These are phyloP conservation scores for Backusella westeae DNA, from an alignment of 192 early-diverging fungal species.

Conservation along the genomic window DNA sequence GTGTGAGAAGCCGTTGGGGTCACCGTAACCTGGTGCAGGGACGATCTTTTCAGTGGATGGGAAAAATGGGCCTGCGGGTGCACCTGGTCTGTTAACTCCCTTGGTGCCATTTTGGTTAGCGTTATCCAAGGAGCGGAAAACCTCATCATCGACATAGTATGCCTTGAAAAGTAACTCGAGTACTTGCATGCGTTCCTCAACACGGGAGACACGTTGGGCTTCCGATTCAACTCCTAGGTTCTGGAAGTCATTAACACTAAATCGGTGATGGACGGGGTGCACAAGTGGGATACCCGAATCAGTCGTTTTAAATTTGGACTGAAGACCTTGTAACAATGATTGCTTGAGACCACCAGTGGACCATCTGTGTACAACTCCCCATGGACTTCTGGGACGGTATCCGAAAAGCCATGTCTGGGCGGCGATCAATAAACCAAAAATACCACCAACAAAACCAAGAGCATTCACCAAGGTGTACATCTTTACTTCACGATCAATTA, in stretches of 20 bases:
- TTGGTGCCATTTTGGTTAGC: neutral
- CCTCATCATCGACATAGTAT: conserved; percentile 35
- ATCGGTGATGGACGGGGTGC: conserved; percentile 29
- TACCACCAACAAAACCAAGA: conserved; percentile 37
- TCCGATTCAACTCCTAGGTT: conserved; percentile 20
- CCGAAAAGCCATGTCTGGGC: conserved; percentile 37
- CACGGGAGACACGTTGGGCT: conserved; percentile 22
- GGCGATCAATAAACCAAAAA: conserved; percentile 33
- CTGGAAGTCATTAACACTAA: conserved; percentile 16
- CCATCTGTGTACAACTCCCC: conserved; percentile 39
- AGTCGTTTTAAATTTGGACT: conserved; percentile 26
- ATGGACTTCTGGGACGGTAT: conserved; percentile 33
- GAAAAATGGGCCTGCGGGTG: neutral
- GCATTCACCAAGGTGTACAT: conserved; percentile 34
- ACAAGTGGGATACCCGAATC: conserved; percentile 31
- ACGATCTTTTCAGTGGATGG: conserved; percentile 1
- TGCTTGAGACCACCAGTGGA: conserved; percentile 36
- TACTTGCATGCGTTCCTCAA: conserved; percentile 30
- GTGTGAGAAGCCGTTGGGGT: conserved; percentile 25
- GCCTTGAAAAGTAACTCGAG: conserved; percentile 30
- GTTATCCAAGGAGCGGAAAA: conserved; percentile 26
- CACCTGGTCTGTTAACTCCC: neutral
- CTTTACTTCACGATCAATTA: conserved; percentile 29
- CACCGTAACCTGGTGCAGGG: neutral
- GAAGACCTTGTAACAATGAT: conserved; percentile 25